A percentile compares a stretch with the other conserved stretches of the same genome.
Evolutionary conservation across 805 yeast species (phyloP).

Genomic region (Yamadazyma akitaensis): DNA sequence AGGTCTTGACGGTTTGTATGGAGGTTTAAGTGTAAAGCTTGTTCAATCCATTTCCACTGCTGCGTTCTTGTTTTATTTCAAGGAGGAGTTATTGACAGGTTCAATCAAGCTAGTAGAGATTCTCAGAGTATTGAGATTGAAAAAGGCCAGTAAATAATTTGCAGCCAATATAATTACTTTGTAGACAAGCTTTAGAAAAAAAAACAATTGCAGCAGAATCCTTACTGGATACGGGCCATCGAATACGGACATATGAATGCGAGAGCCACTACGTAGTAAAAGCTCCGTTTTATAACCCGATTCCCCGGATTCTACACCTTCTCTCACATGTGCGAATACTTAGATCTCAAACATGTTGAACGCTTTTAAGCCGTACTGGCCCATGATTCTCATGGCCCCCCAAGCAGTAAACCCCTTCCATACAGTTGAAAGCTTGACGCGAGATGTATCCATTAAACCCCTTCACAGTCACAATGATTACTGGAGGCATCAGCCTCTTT

Average conservation of each 20-base stretch:
- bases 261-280: too few relatives aligned
- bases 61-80: slow-evolving; percentile 85
- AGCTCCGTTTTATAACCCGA: too few relatives aligned
- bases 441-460: slow-evolving; percentile 39
- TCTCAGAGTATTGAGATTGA: slow-evolving; percentile 23
- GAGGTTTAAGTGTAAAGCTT: slow-evolving; percentile 77
- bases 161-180: not conserved
- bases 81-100: slow-evolving; percentile 72
- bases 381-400: not conserved
- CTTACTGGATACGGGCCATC: too few relatives aligned
- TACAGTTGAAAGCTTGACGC: slow-evolving; percentile 26
- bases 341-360: slow-evolving; percentile 2
- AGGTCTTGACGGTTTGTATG: slow-evolving; percentile 74
- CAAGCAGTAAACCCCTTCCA: not conserved
- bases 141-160: not conserved
- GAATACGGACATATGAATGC: too few relatives aligned
- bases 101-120: slow-evolving; percentile 53
- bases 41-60: slow-evolving; percentile 84
- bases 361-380: slow-evolving; percentile 10
- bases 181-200: too few relatives aligned
- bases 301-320: not conserved
- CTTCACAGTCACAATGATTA: slow-evolving; percentile 72
- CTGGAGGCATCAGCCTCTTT: slow-evolving; percentile 56
- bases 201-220: too few relatives aligned
- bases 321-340: not conserved